Evolutionary conservation across 169 alveolate genomes (phyloP), one percentile per base, ranked within the genome.

Genomic region (Plasmodium yoelii): DNA sequence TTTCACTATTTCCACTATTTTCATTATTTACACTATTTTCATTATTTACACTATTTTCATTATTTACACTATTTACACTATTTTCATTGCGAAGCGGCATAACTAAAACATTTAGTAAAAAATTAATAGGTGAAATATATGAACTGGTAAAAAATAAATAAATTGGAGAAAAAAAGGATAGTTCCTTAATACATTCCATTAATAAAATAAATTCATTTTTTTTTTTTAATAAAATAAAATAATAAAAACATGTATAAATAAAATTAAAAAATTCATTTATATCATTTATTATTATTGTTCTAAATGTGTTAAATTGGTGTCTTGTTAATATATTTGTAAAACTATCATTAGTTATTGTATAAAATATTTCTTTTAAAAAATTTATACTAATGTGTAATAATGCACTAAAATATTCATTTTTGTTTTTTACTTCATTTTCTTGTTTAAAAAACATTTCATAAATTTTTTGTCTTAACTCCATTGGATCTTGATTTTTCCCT

Each of bases 141-240:
- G 70, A 19, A 1, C 15, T 44, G 64, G 12, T 86, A 26, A 86
- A 69, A 55, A 86, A 86, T 42, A 69, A 13, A 19, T 69, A n/a
- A 2, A 64, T 71, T 7, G 91, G 86, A 15, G 71, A 86, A 63
- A 86, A 86, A 22, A 86, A 86, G 3, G 65, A 86, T 7, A 86
- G 26, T 13, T 86, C 91, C 63, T 86, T 86, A 22, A 86, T 39
- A 13, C 74, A 42, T n/a, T 86, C 87, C 6, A 86, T 56, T 39
- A 86, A 64, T n/a, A 64, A 26, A 26, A 57, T 55, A 39, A 86
- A 69, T 24, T 86, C 63, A 1, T 49, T 72, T 56, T 51, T 69
- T 39, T 57, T 86, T 28, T 64, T 70, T 2, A 34, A 57, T 6
- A 19, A 57, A 4, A 86, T 15, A 15, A 73, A 59, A 42, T 70